Conservation (phyloP, 805 yeast species). For the Wickerhamiella parazyma region DNA sequence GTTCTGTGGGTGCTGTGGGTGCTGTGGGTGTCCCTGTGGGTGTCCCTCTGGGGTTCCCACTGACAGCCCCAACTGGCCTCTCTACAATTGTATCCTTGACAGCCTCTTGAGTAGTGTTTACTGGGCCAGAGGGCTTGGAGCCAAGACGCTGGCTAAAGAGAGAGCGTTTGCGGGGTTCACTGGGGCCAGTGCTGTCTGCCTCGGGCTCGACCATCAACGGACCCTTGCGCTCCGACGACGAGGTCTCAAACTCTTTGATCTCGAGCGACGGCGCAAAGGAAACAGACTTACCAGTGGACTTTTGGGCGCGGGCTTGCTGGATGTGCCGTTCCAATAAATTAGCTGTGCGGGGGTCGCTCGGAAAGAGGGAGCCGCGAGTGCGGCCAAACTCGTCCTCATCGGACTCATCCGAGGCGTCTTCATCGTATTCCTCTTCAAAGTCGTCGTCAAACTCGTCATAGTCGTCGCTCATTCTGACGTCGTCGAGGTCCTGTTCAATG, state of each 20-base stretch:
- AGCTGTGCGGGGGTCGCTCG: conserved; percentile 16
- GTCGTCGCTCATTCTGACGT: conserved; percentile 12
- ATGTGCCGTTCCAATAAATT: conserved; percentile 10
- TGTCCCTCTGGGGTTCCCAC: too few relatives aligned
- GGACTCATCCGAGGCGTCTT: conserved; percentile 35
- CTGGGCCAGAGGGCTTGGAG: neutral
- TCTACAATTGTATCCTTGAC: neutral
- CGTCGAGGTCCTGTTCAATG: conserved; percentile 14
- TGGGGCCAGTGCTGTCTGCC: neutral
- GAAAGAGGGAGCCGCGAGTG: conserved; percentile 27
- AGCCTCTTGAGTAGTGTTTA: neutral
- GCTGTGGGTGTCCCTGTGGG: too few relatives aligned
- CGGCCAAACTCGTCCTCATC: conserved; percentile 28
- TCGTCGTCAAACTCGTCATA: conserved; percentile 33
- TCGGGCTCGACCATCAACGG: neutral
- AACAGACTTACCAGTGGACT: conserved; percentile 2
- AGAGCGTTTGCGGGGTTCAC: neutral
- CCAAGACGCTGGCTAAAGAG: neutral
- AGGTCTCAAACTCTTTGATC: conserved; percentile 20
- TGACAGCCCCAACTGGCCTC: neutral
- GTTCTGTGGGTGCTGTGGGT: neutral
- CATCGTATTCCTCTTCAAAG: conserved; percentile 25
- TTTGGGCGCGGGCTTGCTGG: neutral
- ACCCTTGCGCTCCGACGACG: conserved; percentile 16
- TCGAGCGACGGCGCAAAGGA: conserved; percentile 17